Base-by-base conservation (phyloP, 208 protist genomes). In the Strigomonas galati region DNA sequence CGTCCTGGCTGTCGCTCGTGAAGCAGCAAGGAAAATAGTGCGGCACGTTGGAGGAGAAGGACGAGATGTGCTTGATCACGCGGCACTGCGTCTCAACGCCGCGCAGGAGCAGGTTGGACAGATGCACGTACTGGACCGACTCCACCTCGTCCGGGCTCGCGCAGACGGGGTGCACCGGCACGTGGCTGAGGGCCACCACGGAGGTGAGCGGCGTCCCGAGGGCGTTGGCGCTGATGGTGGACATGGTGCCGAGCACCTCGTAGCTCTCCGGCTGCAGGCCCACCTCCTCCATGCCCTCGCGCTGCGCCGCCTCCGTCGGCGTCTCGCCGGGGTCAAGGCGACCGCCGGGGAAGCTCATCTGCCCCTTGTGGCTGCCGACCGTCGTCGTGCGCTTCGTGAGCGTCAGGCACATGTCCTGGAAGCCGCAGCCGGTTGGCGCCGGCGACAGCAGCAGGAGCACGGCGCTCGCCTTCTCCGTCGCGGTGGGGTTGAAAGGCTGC, bases 261-360 rank as follows among this genome's bases (percentile, higher is more conserved):
- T 93, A 93, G 15, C 24, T 26, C 0, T 59, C 35, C 1, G 74
- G 58, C n/a, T 49, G 32, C n/a, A 96, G 69, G 23, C 82, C 91
- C 15, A 83, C 65, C 72, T 96, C 91, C 76, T 96, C 91, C 40
- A 74, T 23, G 9, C 85, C 65, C 73, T 96, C 87, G 5, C 91
- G 85, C 74, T 85, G 67, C 12, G 91, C 91, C 0, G 87, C 84
- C 2, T 74, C 54, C 55, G 67, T 37, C 19, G 56, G 49, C 27
- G 59, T 73, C 76, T 96, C 91, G 12, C 77, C 82, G 2, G 10
- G 53, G 23, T 96, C 84, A 7, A 89, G 51, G 46, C 62, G 72
- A 19, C 87, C 91, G 35, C 87, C 87, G 0, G 91, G 91, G 65
- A 96, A 93, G 64, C 84, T 90, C 74, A 93, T 90, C 60, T 96